Evolutionary conservation across 2,329 filamentous ascomycete genomes (phyloP), one percentile per base, ranked within the genome.

Genomic region (Chrysosphaeria jannelii): DNA sequence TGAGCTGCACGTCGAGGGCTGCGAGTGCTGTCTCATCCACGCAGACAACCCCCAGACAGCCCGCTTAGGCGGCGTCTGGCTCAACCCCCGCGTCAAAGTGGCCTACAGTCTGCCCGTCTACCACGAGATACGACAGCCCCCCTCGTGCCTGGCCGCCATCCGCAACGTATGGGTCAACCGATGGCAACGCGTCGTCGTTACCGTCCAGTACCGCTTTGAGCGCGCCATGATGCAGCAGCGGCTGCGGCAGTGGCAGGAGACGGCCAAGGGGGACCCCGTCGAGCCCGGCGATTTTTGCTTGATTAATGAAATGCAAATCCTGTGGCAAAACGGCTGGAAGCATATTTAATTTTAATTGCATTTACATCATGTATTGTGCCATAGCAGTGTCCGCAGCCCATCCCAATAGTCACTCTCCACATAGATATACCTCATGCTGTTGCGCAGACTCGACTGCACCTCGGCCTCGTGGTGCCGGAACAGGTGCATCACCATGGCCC

Each of bases 401-500:
- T 89, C 71, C 76, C 81, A 97, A 28, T 71, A 56, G 38, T 91
- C 71, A 31, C 72, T 76, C 43, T 93, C 71, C 28, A 63, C 56
- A 42, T 81, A 97, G 52, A 97, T 90, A 40, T 97, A 97, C 35
- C 63, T 74, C 85, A 97, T 97, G 50, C 78, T 91, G 46, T 66
- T 79, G 42, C 76, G 60, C 52, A 97, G 47, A 43, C 79, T 91
- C 29, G 67, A 63, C 54, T 91, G 85, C 39, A 97, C 57, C 27
- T 72, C 75, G 36, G 88, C 75, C 5, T 85, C 78, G 48, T 93
- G 67, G 59, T 71, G 74, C 36, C 72, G 61, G 51, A 91, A 97
- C 29, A 97, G 46, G 48, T 81, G 76, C 85, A 97, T 97, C 31
- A 97, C 78, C 38, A 64, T 52, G 4, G 69, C 85, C 85, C 85